A percentile compares a stretch with the other conserved stretches of the same genome.
phyloP scores from a whole-genome alignment of 257 asterid genomes.

The Forsythia viridissima region DNA sequence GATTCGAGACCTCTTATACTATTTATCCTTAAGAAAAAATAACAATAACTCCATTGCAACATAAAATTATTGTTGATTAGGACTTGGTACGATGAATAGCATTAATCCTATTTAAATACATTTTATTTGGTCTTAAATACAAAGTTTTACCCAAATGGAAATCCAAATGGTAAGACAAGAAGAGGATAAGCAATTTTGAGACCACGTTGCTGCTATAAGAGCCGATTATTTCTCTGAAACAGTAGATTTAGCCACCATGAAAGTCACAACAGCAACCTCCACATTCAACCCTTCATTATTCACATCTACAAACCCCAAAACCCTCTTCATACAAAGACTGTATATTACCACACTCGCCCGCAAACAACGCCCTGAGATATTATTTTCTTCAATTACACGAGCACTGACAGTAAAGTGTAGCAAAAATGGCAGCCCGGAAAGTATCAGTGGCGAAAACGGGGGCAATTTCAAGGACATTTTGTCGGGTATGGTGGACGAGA shows the following conservation, averaged over 20 bases:
- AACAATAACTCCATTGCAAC: no score
- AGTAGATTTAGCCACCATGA: slow-evolving; percentile 27
- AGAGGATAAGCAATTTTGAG: no score
- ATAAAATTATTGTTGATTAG: no score
- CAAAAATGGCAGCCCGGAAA: slow-evolving; percentile 35
- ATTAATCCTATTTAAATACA: no score
- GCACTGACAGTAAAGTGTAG: slow-evolving; percentile 50
- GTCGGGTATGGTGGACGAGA: slow-evolving; percentile 72
- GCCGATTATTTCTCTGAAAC: neutral
- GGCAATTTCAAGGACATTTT: slow-evolving; percentile 52
- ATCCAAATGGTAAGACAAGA: no score
- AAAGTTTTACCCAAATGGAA: no score
- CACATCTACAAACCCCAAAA: slow-evolving; percentile 25
- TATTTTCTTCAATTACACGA: slow-evolving; percentile 24
- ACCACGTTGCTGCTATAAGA: no score
- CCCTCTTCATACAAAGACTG: slow-evolving; percentile 22
- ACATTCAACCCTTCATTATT: slow-evolving; percentile 33
- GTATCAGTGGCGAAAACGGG: slow-evolving; percentile 23
- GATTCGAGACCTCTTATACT: no score
- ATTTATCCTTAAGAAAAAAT: no score
- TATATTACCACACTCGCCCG: slow-evolving; percentile 14
- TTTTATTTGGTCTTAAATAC: no score
- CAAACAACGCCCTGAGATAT: slow-evolving; percentile 18
- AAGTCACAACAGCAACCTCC: slow-evolving; percentile 31
- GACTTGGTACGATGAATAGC: no score